Conservation (phyloP, 169 alveolate species). For the Plasmodium blacklocki region DNA sequence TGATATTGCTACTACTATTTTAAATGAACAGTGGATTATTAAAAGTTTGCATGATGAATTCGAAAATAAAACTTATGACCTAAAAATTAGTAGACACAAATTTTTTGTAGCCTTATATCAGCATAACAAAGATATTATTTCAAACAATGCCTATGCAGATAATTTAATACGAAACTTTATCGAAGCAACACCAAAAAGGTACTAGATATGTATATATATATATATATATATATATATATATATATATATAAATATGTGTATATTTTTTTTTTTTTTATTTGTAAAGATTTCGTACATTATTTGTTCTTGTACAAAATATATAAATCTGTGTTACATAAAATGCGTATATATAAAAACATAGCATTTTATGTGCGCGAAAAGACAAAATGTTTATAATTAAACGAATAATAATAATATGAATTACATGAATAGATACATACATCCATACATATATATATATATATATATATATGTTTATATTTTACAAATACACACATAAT, state of each 20-base stretch:
- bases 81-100: conserved; percentile 46
- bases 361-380: too few relatives aligned
- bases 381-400: too few relatives aligned
- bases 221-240: background rate
- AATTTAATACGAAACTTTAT: conserved; percentile 38
- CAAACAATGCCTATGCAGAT: conserved; percentile 41
- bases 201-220: background rate
- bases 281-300: background rate
- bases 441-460: too few relatives aligned
- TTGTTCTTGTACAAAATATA: too few relatives aligned
- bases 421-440: too few relatives aligned
- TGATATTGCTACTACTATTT: conserved; percentile 21
- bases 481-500: too few relatives aligned
- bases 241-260: background rate
- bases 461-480: too few relatives aligned
- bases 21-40: conserved; percentile 64
- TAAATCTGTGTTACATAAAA: too few relatives aligned
- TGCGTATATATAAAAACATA: too few relatives aligned
- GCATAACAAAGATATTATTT: conserved; percentile 17
- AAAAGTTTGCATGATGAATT: conserved; percentile 13
- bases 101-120: conserved; percentile 46
- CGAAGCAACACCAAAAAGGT: conserved; percentile 43
- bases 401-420: too few relatives aligned
- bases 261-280: background rate
- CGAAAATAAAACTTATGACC: conserved; percentile 47